Conservation (phyloP, 2,329 filamentous ascomycete genomes). For the Pyricularia sp. region DNA sequence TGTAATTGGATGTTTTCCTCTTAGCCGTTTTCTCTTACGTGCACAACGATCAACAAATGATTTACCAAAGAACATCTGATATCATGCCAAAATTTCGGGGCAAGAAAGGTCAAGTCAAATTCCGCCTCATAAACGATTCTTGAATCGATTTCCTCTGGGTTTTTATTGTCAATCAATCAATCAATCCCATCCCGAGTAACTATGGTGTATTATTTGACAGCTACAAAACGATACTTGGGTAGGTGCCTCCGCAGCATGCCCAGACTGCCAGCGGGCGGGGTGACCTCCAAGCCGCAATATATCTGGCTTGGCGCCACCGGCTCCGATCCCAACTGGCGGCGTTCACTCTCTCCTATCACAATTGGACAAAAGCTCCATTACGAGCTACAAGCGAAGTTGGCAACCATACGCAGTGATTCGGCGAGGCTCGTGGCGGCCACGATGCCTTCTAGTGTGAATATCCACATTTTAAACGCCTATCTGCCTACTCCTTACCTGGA, state of each 20-base stretch:
- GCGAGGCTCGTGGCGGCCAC: neutral
- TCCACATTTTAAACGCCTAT: neutral
- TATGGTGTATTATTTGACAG: too few species aligned
- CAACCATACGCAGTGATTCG: neutral
- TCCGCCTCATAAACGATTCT: neutral
- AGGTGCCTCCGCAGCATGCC: neutral
- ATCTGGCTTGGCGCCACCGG: neutral
- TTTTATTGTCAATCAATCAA: too few species aligned
- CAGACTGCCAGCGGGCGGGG: neutral
- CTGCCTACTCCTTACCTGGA: too few species aligned
- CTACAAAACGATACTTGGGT: neutral
- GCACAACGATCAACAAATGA: neutral
- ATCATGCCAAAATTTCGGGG: too few species aligned
- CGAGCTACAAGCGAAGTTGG: neutral
- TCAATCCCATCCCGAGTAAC: too few species aligned
- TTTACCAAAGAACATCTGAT: too few species aligned
- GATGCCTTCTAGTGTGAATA: neutral
- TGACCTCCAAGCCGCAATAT: neutral
- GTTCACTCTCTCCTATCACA: neutral
- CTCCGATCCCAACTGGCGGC: neutral
- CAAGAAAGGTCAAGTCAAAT: too few species aligned
- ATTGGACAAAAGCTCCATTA: neutral
- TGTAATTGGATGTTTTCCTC: neutral
- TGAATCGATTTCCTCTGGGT: too few species aligned
- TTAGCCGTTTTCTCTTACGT: neutral